Evolutionary conservation across 2,329 filamentous ascomycete genomes (phyloP), one percentile per base, ranked within the genome.

Genomic region (Dothistroma septosporum): DNA sequence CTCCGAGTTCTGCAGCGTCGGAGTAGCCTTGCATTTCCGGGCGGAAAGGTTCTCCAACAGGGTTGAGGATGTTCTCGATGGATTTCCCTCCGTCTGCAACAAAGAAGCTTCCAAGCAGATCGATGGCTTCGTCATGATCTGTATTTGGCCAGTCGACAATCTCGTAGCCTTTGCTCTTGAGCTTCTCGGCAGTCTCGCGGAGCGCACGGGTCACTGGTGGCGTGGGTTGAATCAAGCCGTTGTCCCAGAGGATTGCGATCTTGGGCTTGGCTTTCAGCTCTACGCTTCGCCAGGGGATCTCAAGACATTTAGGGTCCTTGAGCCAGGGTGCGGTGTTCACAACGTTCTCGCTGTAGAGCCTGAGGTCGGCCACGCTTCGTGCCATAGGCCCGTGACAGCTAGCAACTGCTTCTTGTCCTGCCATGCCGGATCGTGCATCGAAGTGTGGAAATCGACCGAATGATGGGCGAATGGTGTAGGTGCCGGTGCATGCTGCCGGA

Each of bases 331-430:
- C 74, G 1, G 76, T 72, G 55, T 73, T 75, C 10, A 79, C 64
- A 0, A 82, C 72, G 9, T 71, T 73, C 61, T 76, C 75, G 2
- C 74, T 72, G 60, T 76, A 81, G 54, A 80, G 68, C 1, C 70
- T 68, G 12, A 81, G 76, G 61, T 87, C 85, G 6, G 76, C 76
- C 0, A 88, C 73, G 0, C 80, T 82, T 31, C 78, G 77, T 1
- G 82, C 80, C 77, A 89, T 78, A 0, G 86, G 86, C 0, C 87
- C 86, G 64, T 87, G 87, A 35, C 88, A 84, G 21, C 83, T 85
- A 56, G 79, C 77, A 0, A 89, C 83, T 2, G 85, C 83, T 70
- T 89, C 86, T 68, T 89, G 86, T 2, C 86, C 86, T 0, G 83
- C 80, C 72, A 88, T 79, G 9, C 85, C 85, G 1, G 83, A 85